A percentile compares a stretch with the other conserved stretches of the same genome.
Evolutionary conservation across 2,329 filamentous ascomycete species (phyloP).

Genomic region (Tolypocladium pustulatum): DNA sequence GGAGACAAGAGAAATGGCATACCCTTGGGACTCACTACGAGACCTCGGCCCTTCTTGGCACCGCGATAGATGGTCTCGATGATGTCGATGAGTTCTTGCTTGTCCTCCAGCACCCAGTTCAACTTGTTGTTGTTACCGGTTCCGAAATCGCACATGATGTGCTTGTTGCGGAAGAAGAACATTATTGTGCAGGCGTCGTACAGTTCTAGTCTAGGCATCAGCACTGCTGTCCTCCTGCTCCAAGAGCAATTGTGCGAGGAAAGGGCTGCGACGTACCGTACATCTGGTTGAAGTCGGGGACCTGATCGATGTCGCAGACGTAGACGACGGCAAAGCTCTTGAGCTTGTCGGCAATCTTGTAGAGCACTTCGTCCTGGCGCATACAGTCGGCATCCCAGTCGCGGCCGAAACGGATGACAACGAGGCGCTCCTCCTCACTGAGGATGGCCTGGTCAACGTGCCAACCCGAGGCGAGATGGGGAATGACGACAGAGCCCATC

Average conservation of each 20-base stretch:
- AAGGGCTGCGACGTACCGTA: slow-evolving; percentile 43
- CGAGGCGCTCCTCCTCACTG: slow-evolving; percentile 80
- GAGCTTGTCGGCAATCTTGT: slow-evolving; percentile 83
- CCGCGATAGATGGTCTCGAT: slow-evolving; percentile 96
- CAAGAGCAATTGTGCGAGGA: not conserved
- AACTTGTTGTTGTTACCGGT: slow-evolving; percentile 99
- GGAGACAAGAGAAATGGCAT: not conserved
- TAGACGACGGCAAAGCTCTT: slow-evolving; percentile 93
- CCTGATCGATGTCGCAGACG: slow-evolving; percentile 83
- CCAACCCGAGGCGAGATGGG: slow-evolving; percentile 87
- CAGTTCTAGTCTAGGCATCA: slow-evolving; percentile 35
- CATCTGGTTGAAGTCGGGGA: slow-evolving; percentile 93
- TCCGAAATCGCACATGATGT: slow-evolving; percentile 97
- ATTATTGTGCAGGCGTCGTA: slow-evolving; percentile 92
- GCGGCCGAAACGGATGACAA: slow-evolving; percentile 87
- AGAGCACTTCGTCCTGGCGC: slow-evolving; percentile 82
- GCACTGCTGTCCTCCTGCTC: not conserved
- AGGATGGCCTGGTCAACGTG: slow-evolving; percentile 95
- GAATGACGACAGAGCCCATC: slow-evolving; percentile 80
- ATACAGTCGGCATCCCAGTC: slow-evolving; percentile 69
- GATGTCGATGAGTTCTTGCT: slow-evolving; percentile 97
- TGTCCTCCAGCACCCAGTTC: slow-evolving; percentile 89
- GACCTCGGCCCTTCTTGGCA: slow-evolving; percentile 94
- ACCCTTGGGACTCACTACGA: slow-evolving; percentile 91
- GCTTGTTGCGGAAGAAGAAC: slow-evolving; percentile 96